These are phyloP conservation scores for Pisolithus microcarpus DNA, from an alignment of 768 basidiomycete genomes.

Conservation along the genomic window DNA sequence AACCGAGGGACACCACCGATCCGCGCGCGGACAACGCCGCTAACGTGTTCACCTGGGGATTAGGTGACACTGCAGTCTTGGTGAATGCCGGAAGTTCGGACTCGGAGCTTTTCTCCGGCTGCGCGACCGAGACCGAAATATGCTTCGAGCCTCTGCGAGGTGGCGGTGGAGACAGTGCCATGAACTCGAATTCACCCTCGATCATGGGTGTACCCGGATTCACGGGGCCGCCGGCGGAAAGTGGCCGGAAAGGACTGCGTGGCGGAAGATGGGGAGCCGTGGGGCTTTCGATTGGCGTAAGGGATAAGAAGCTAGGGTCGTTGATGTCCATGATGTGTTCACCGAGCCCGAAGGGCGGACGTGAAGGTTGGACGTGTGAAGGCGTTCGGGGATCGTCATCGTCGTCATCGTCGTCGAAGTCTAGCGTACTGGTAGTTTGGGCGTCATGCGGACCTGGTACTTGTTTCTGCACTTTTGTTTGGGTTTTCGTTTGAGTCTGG, in stretches of 20 bases:
- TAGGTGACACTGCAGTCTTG: conserved; percentile 1
- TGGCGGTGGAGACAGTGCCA: conserved; percentile 50
- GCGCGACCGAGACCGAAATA: conserved; percentile 21
- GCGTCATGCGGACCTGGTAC: background rate
- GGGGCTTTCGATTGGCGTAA: conserved; percentile 30
- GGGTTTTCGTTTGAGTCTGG: background rate
- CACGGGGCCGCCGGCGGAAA: conserved; percentile 12
- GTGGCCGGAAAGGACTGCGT: conserved; percentile 18
- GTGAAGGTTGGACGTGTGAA: conserved; percentile 8
- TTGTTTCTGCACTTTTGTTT: background rate
- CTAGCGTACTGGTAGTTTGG: background rate
- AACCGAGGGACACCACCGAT: conserved; percentile 48
- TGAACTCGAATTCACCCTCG: conserved; percentile 31
- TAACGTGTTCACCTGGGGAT: conserved; percentile 8
- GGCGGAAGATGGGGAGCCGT: conserved; percentile 14
- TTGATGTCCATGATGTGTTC: conserved; percentile 37
- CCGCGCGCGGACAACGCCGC: conserved; percentile 37
- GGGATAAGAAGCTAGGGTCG: conserved; percentile 54
- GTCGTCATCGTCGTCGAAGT: background rate
- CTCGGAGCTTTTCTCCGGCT: conserved; percentile 7
- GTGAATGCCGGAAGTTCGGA: conserved; percentile 6
- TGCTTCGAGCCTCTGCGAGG: conserved; percentile 55
- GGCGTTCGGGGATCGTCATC: conserved; percentile 20
- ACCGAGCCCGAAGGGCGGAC: conserved; percentile 21
- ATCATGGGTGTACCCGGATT: conserved; percentile 13